A percentile compares a stretch with the other conserved stretches of the same genome.
Conservation (phyloP, 352 stramenopile genomes). For the Phytophthora boehmeriae region DNA sequence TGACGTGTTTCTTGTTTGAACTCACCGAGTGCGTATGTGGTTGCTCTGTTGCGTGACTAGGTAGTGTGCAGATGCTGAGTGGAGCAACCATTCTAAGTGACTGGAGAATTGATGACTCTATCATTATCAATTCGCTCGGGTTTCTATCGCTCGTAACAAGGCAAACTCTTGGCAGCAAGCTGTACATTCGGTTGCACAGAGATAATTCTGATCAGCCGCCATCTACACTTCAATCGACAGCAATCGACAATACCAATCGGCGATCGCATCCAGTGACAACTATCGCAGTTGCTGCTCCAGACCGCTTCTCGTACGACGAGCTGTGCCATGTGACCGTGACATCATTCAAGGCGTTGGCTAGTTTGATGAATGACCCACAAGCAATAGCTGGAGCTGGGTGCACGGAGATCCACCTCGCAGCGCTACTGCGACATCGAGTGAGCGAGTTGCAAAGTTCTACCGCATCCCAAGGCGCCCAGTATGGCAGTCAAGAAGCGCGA, state of each 20-base stretch:
- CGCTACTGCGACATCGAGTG: constrained; percentile 37
- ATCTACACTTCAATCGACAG: background rate
- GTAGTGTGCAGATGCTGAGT: constrained; percentile 53
- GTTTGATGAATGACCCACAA: constrained; percentile 43
- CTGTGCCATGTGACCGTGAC: constrained; percentile 45
- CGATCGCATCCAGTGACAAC: constrained; percentile 44
- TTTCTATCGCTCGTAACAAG: constrained; percentile 49
- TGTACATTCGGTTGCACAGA: constrained; percentile 41
- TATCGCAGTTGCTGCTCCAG: constrained; percentile 35
- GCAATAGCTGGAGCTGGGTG: constrained; percentile 57
- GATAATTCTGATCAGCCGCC: background rate
- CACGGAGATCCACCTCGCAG: constrained; percentile 53
- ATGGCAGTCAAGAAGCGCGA: constrained; percentile 10
- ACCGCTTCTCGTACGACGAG: constrained; percentile 53
- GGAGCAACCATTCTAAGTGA: constrained; percentile 52
- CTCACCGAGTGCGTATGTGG: background rate
- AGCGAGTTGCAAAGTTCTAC: constrained; percentile 23
- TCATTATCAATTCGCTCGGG: constrained; percentile 30
- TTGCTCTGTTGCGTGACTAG: constrained; percentile 23
- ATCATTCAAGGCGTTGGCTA: constrained; percentile 44
- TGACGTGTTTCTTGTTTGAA: background rate
- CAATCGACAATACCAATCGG: background rate
- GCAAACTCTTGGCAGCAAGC: constrained; percentile 38
- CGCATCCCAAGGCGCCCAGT: background rate
- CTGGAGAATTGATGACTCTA: constrained; percentile 37